These are phyloP conservation scores for Xylaria sp. DNA, from an alignment of 2,329 filamentous ascomycete genomes.

Conservation along the genomic window DNA sequence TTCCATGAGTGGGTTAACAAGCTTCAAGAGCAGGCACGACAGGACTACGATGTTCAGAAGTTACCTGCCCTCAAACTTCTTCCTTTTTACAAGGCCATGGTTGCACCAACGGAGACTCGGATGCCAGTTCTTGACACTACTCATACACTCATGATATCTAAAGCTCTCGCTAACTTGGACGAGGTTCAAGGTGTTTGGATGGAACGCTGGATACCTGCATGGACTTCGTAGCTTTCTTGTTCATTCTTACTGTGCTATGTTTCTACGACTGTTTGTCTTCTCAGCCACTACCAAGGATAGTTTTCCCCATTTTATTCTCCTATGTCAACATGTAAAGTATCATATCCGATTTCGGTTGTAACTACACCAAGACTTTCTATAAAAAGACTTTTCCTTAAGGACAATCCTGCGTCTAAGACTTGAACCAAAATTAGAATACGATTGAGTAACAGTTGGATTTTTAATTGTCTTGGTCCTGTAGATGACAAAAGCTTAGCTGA, in stretches of 20 bases:
- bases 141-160: not conserved
- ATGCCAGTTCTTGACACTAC: constrained; percentile 3
- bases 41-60: constrained; percentile 2
- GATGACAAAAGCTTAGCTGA: no score
- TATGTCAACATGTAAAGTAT: not conserved
- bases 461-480: not conserved
- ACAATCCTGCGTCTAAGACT: not conserved
- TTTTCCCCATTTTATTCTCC: not conserved
- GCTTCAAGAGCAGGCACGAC: not conserved
- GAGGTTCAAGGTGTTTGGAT: constrained; percentile 20
- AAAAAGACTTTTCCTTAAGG: not conserved
- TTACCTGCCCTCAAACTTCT: constrained; percentile 17
- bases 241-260: not conserved
- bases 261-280: not conserved
- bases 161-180: constrained; percentile 3
- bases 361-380: no score
- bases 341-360: not conserved
- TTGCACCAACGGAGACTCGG: constrained; percentile 3
- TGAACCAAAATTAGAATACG: not conserved
- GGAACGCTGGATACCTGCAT: constrained; percentile 18
- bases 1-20: constrained; percentile 12
- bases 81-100: constrained; percentile 10
- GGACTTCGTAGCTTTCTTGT: not conserved
- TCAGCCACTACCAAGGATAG: no score
- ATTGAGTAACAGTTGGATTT: not conserved